Conservation (phyloP, 169 alveolate genomes). For the Plasmodium cynomolgi region DNA sequence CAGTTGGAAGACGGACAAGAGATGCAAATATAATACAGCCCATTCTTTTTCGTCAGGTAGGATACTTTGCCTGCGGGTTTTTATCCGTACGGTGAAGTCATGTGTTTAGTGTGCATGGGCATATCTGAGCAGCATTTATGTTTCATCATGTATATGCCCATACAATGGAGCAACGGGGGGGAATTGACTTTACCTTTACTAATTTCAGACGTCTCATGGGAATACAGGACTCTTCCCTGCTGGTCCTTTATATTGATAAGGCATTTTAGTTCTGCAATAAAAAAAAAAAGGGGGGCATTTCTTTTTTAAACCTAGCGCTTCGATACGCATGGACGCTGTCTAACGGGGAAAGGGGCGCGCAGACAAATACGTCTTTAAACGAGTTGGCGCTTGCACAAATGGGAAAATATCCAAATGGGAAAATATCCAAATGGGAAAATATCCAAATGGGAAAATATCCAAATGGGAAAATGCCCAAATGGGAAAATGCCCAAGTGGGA, state of each 20-base stretch:
- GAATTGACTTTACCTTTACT: conserved; percentile 20
- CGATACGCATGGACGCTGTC: not conserved
- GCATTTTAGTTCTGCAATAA: conserved; percentile 36
- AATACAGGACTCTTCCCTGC: conserved; percentile 17
- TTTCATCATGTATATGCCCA: not conserved
- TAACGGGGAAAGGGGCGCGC: not conserved
- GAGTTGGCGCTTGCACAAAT: not conserved
- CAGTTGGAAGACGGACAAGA: conserved; percentile 81
- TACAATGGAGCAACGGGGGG: not conserved
- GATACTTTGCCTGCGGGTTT: conserved; percentile 77
- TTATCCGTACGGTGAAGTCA: not conserved
- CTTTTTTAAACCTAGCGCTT: not conserved
- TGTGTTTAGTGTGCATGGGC: not conserved
- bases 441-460: not conserved
- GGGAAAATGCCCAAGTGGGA: not conserved
- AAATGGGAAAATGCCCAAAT: too few species aligned
- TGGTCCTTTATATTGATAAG: conserved; percentile 26
- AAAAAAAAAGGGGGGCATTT: not conserved
- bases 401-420: not conserved
- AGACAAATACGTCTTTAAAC: not conserved
- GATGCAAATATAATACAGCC: conserved; percentile 78
- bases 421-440: not conserved
- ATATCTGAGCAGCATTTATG: not conserved
- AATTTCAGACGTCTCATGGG: conserved; percentile 47
- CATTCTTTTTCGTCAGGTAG: conserved; percentile 73